Evolutionary conservation across 1,284 basidiomycete species (phyloP), one percentile per base, ranked within the genome.

Genomic region (Pholiota adiposa): DNA sequence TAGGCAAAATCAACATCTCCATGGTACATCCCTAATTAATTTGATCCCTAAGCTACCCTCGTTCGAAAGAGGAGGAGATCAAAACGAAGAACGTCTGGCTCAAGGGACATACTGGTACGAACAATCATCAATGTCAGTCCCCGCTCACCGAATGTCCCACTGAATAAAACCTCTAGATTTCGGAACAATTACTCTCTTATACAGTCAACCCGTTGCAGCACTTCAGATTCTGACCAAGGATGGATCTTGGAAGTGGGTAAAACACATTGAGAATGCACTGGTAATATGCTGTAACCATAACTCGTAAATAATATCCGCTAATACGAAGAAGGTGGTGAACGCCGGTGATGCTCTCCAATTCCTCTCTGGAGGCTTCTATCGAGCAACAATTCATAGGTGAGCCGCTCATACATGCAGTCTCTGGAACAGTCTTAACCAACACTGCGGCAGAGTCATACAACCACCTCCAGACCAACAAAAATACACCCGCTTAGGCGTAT

Each of bases 71-170:
- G 16, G 86, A 87, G 56, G 86, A 87, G 63, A 59, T 65, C n/a
- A 82, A 81, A 65, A 79, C 84, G 0, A 82, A 82, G 52, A 78
- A 83, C 48, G 79, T 86, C n/a, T 86, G 83, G 85, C 70, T 86
- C 34, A 85, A 86, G 67, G 86, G 86, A 6, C 86, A 88, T 64
- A 85, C 83, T 5, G 85, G 86, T 82, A 58, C 6, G 71, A 59
- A 4, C 36, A n/a, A n/a, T n/a, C n/a, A n/a, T n/a, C n/a, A n/a
- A n/a, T n/a, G n/a, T n/a, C n/a, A n/a, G n/a, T n/a, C n/a, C n/a
- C n/a, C n/a, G n/a, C n/a, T n/a, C n/a, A n/a, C n/a, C n/a, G n/a
- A n/a, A n/a, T n/a, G n/a, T n/a, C 18, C 29, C 21, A 44, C 14
- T 19, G 34, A 41, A 36, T 27, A 25, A 11, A 18, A 7, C 3